Conservation (phyloP, 1,284 basidiomycete genomes). For the Rhodofomes roseus region DNA sequence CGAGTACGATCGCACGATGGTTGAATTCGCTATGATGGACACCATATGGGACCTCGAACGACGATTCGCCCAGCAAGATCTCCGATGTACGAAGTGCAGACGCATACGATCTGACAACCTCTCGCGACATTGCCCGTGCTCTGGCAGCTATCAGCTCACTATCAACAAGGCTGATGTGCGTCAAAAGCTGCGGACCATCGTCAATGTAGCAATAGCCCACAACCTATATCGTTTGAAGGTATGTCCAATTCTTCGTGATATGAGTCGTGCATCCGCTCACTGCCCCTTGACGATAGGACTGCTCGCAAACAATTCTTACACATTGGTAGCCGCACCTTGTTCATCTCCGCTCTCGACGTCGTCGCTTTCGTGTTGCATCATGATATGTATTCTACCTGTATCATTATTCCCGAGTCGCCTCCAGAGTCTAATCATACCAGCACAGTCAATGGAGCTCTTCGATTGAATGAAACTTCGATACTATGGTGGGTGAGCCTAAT, state of each 20-base stretch:
- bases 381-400: not conserved
- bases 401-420: too few relatives aligned
- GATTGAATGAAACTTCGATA: too few relatives aligned
- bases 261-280: not conserved
- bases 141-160: conserved; percentile 76
- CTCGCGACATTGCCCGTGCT: conserved; percentile 84
- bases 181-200: conserved; percentile 71
- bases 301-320: conserved; percentile 17
- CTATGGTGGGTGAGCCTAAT: too few relatives aligned
- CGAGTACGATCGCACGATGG: conserved; percentile 82
- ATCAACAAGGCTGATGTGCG: conserved; percentile 68
- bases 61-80: conserved; percentile 85
- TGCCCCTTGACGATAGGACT: not conserved
- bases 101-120: conserved; percentile 88
- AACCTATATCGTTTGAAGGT: conserved; percentile 66
- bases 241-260: conserved; percentile 15
- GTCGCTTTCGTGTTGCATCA: not conserved
- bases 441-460: too few relatives aligned
- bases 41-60: conserved; percentile 71
- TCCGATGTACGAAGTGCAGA: conserved; percentile 84
- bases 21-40: conserved; percentile 86
- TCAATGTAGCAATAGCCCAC: conserved; percentile 77
- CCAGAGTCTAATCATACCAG: too few relatives aligned
- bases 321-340: conserved; percentile 11
- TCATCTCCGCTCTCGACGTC: not conserved